These are phyloP conservation scores for Vaccinium vitisidaea DNA, from an alignment of 148 eudicot genomes.

Conservation along the genomic window DNA sequence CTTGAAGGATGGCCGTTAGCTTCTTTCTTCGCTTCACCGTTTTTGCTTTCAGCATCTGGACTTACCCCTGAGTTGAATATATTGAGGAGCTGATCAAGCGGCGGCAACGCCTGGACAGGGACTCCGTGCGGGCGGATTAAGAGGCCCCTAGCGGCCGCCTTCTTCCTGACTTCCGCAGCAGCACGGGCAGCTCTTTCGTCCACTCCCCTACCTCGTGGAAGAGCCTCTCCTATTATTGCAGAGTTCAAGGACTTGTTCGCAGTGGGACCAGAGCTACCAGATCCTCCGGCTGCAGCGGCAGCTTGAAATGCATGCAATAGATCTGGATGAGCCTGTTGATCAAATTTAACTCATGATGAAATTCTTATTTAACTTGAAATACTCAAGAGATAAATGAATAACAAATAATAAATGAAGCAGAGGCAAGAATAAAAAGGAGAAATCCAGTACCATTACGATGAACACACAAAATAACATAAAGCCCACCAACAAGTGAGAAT, in stretches of 20 bases:
- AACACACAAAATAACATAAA: neutral
- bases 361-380: neutral
- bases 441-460: neutral
- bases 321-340: slow-evolving; percentile 42
- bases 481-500: neutral
- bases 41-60: slow-evolving; percentile 29
- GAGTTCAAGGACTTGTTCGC: slow-evolving; percentile 40
- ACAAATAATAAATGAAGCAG: neutral
- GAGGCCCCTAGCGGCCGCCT: slow-evolving; percentile 71
- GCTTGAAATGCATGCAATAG: slow-evolving; percentile 66
- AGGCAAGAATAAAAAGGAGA: neutral
- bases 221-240: slow-evolving; percentile 40
- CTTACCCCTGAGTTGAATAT: slow-evolving; percentile 43
- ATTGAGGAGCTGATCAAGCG: slow-evolving; percentile 52
- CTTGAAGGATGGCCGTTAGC: slow-evolving; percentile 21
- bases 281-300: slow-evolving; percentile 53
- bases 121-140: slow-evolving; percentile 51
- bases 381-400: neutral
- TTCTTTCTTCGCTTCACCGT: slow-evolving; percentile 28
- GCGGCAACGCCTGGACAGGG: slow-evolving; percentile 56
- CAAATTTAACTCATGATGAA: neutral
- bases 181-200: slow-evolving; percentile 88
- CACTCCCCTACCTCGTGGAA: slow-evolving; percentile 67
- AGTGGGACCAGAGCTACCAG: slow-evolving; percentile 34
- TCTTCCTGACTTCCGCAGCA: slow-evolving; percentile 70